phyloP scores from a whole-genome alignment of 163 green algal genomes.

The Prototheca cutis region DNA sequence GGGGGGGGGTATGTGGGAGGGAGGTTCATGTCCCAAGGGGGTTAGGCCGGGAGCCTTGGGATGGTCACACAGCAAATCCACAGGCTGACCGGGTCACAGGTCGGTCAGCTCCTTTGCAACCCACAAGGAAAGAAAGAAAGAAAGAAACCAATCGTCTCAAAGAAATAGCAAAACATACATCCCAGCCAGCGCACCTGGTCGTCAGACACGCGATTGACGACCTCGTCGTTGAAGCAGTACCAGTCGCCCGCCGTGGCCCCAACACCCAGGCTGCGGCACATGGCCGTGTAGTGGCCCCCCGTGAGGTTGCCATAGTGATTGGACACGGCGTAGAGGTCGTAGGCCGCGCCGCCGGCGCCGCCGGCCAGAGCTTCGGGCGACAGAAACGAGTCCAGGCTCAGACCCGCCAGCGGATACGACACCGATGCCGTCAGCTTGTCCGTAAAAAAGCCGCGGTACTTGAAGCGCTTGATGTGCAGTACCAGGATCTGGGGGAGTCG shows the following conservation, averaged over 20 bases:
- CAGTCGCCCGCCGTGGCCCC: slow-evolving; percentile 8
- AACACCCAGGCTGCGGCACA: slow-evolving; percentile 18
- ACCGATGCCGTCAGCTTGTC: slow-evolving; percentile 46
- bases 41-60: too few relatives aligned
- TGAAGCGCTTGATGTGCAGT: slow-evolving; percentile 57
- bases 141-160: too few relatives aligned
- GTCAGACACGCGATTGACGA: slow-evolving; percentile 9
- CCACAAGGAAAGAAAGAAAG: too few relatives aligned
- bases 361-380: slow-evolving; percentile 15
- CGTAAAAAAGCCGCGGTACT: slow-evolving; percentile 12
- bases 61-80: too few relatives aligned
- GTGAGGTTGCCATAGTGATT: slow-evolving; percentile 37
- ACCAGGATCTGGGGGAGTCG: slow-evolving; percentile 39
- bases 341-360: slow-evolving; percentile 7
- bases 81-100: too few relatives aligned
- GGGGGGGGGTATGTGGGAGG: too few relatives aligned
- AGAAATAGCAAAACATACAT: too few relatives aligned
- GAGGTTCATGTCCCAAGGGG: too few relatives aligned
- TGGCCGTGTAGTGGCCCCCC: slow-evolving; percentile 46
- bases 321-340: slow-evolving; percentile 42
- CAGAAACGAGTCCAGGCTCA: slow-evolving; percentile 31
- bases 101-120: too few relatives aligned
- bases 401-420: slow-evolving; percentile 33
- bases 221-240: slow-evolving; percentile 37
- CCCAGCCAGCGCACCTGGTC: slow-evolving; percentile 2